Conservation (phyloP, 768 basidiomycete genomes). For the Suillus variegatus region DNA sequence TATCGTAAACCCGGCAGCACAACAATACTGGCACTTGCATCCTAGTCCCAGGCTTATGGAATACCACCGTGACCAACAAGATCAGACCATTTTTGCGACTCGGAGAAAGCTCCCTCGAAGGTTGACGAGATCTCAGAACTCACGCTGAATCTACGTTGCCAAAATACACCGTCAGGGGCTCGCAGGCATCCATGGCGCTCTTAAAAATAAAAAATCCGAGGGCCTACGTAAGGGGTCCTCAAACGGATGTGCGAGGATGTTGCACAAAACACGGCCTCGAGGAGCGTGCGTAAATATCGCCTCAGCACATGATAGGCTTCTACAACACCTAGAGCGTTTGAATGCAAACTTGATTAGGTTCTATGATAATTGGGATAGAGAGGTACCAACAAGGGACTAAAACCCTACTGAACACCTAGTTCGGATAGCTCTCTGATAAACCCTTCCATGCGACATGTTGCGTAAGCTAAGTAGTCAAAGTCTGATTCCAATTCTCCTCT, state of each 20-base stretch:
- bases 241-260: not conserved
- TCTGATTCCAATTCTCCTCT: constrained; percentile 61
- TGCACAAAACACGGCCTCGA: not conserved
- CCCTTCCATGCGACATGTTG: constrained; percentile 62
- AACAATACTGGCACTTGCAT: not conserved
- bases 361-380: not conserved
- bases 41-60: not conserved
- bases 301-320: not conserved
- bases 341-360: not conserved
- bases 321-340: not conserved
- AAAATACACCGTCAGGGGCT: not conserved
- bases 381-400: not conserved
- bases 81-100: not conserved
- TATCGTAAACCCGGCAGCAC: not conserved
- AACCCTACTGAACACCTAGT: constrained; percentile 37
- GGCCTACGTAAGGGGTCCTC: not conserved
- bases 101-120: not conserved
- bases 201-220: not conserved
- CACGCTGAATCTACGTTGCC: not conserved
- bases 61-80: not conserved
- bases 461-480: constrained; percentile 90
- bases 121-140: not conserved
- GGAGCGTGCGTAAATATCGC: not conserved
- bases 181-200: not conserved
- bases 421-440: constrained; percentile 59